Evolutionary conservation across 75 land plant genomes (phyloP), one percentile per base, ranked within the genome.

Genomic region (Ceratopteris richardii): DNA sequence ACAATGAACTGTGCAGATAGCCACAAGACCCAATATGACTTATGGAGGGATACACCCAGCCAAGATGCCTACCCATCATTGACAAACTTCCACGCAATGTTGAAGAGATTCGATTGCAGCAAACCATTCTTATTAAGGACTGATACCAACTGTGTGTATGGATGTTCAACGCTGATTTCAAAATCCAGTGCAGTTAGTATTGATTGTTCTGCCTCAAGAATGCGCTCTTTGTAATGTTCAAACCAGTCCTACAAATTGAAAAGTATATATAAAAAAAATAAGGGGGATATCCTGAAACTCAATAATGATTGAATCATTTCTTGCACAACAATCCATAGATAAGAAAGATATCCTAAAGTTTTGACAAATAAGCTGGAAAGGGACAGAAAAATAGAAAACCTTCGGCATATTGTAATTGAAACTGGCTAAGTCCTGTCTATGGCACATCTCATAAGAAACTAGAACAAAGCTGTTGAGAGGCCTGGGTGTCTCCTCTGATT

Each of bases 1-100:
- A n/a, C n/a, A n/a, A n/a, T n/a, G n/a, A n/a, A n/a, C n/a, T n/a
- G n/a, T n/a, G n/a, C n/a, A n/a, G n/a, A n/a, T n/a, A n/a, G n/a
- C n/a, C n/a, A n/a, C n/a, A n/a, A n/a, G n/a, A n/a, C n/a, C n/a
- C n/a, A n/a, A n/a, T n/a, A n/a, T n/a, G n/a, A n/a, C n/a, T n/a
- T n/a, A n/a, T n/a, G n/a, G n/a, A n/a, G n/a, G n/a, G n/a, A n/a
- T n/a, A n/a, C n/a, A n/a, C n/a, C n/a, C n/a, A n/a, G n/a, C n/a
- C n/a, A n/a, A 68, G 12, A 57, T 46, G 39, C 80, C 57, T 80
- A 86, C 90, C 90, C 90, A 67, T 82, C 81, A 70, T 69, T 86
- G 56, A 86, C 62, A 60, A 86, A 69, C 64, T 70, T 75, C 62
- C 74, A 66, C 55, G 90, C 87, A 61, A 86, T 21, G 40, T 72